phyloP scores from a whole-genome alignment of 176 grass and related monocot genomes.

The Cenchrus americanus region DNA sequence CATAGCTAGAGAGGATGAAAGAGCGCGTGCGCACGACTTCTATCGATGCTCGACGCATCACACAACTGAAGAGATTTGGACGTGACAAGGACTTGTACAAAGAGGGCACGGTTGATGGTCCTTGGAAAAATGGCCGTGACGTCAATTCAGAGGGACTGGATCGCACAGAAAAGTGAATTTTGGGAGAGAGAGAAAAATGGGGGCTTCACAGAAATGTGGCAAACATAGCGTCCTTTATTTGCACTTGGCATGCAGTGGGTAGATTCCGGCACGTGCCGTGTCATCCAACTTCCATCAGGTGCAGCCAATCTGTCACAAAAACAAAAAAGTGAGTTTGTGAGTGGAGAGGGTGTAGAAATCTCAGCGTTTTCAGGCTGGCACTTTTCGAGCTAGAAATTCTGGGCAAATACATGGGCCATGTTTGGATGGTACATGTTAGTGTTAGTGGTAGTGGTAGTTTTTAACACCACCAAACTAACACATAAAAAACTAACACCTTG shows the following conservation, averaged over 20 bases:
- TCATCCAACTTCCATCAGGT: neutral
- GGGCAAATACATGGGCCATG: no score
- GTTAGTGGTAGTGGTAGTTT: no score
- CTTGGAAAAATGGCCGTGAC: neutral
- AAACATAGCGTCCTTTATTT: neutral
- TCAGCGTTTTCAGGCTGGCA: neutral
- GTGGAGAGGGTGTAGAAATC: neutral
- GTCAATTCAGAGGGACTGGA: neutral
- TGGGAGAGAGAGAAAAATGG: neutral
- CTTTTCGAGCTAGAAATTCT: neutral
- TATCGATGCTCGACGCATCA: neutral
- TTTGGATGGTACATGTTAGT: no score
- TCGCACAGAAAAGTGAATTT: neutral
- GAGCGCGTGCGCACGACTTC: constrained; percentile 2
- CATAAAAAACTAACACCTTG: no score
- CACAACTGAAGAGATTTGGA: neutral
- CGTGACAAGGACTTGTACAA: neutral
- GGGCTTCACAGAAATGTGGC: constrained; percentile 7
- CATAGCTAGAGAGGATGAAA: neutral
- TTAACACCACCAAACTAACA: no score
- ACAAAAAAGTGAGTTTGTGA: neutral
- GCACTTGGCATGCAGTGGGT: neutral
- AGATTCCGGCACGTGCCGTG: neutral
- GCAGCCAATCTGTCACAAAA: neutral
- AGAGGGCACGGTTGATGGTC: neutral